Conservation (phyloP, 352 stramenopile genomes). For the Phytophthora aleatoria region DNA sequence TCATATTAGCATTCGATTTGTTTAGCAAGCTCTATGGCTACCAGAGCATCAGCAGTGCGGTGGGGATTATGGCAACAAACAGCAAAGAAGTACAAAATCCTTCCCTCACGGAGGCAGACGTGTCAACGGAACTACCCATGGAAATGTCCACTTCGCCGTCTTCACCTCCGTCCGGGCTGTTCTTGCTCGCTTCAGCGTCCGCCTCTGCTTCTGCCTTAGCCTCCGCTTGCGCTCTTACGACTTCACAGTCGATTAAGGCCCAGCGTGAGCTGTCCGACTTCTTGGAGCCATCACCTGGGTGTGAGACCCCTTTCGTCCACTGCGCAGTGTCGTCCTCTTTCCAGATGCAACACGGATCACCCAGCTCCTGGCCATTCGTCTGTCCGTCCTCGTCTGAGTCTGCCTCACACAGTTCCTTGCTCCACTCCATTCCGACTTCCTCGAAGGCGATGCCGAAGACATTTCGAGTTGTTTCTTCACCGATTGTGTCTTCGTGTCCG, state of each 20-base stretch:
- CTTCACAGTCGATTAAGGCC: constrained; percentile 20
- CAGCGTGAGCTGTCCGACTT: constrained; percentile 31
- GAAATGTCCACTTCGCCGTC: constrained; percentile 33
- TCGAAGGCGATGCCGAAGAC: constrained; percentile 56
- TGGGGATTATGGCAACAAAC: background rate
- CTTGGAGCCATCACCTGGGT: constrained; percentile 29
- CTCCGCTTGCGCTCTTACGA: constrained; percentile 18
- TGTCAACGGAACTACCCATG: constrained; percentile 11
- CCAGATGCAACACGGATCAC: constrained; percentile 81
- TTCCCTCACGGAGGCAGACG: background rate
- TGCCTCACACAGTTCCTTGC: constrained; percentile 51
- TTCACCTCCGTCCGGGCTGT: constrained; percentile 19
- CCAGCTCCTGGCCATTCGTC: constrained; percentile 85
- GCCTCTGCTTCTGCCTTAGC: constrained; percentile 14
- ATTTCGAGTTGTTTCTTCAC: constrained; percentile 31
- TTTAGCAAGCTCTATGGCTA: background rate
- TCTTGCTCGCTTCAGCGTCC: constrained; percentile 27
- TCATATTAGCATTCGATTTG: too few relatives aligned
- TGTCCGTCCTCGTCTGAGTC: constrained; percentile 82
- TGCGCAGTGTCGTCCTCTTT: constrained; percentile 15
- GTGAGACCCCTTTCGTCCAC: constrained; percentile 28
- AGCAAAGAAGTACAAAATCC: background rate
- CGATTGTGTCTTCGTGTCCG: constrained; percentile 34
- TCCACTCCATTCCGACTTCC: constrained; percentile 37
- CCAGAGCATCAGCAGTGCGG: background rate